These are phyloP conservation scores for Didymella arachidicola DNA, from an alignment of 2,329 filamentous ascomycete species.

Conservation along the genomic window DNA sequence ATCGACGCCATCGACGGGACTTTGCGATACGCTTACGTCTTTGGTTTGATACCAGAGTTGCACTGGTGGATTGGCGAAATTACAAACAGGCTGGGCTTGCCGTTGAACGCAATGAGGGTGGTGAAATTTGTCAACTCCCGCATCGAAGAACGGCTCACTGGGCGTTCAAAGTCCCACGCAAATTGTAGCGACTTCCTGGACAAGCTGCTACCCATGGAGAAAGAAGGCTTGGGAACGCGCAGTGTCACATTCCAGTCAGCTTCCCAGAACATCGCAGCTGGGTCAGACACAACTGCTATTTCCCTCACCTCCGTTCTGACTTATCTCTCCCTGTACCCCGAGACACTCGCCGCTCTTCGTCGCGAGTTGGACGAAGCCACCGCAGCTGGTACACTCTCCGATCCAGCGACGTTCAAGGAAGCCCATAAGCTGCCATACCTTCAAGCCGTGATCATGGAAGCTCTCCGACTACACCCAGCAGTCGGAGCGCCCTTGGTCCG, in stretches of 20 bases:
- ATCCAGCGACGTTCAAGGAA: constrained; percentile 29
- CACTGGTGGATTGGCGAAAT: constrained; percentile 9
- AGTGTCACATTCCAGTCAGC: constrained; percentile 6
- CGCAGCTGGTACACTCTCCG: constrained; percentile 18
- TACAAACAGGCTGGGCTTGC: neutral
- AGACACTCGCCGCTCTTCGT: constrained; percentile 26
- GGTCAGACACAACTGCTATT: constrained; percentile 59
- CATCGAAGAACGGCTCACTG: constrained; percentile 15
- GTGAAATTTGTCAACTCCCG: constrained; percentile 1
- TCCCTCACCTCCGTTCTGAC: constrained; percentile 57
- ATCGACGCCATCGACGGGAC: constrained; percentile 11
- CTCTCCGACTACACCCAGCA: constrained; percentile 54
- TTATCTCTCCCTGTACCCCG: constrained; percentile 52
- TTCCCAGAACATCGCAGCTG: constrained; percentile 49
- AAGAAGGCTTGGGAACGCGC: constrained; percentile 20
- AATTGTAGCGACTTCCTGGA: constrained; percentile 24
- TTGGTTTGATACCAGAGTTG: constrained; percentile 19
- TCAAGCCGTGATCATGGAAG: constrained; percentile 55
- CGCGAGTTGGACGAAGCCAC: constrained; percentile 30
- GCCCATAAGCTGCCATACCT: constrained; percentile 55
- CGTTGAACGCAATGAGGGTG: neutral
- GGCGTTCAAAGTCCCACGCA: constrained; percentile 12
- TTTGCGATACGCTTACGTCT: neutral
- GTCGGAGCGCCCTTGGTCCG: constrained; percentile 52
- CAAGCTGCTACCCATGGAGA: constrained; percentile 23